These are phyloP conservation scores for Heliamphora exappendiculata DNA, from an alignment of 148 eudicot species.

Conservation along the genomic window DNA sequence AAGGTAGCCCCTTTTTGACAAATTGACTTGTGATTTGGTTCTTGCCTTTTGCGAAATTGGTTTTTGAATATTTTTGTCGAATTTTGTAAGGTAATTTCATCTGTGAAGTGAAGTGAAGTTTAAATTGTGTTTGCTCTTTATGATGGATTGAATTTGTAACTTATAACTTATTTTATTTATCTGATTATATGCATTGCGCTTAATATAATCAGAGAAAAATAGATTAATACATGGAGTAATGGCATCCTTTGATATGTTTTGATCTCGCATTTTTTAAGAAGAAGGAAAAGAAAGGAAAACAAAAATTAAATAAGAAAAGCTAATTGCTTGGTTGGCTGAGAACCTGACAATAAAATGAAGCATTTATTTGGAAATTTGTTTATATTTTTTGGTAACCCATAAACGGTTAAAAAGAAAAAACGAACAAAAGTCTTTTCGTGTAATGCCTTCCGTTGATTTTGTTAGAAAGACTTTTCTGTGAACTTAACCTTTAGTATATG, in stretches of 20 bases:
- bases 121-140: background rate
- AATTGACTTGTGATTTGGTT: background rate
- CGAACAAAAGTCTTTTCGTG: no score
- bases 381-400: no score
- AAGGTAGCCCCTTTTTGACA: constrained; percentile 41
- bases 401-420: no score
- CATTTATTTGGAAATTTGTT: background rate
- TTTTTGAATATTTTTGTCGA: background rate
- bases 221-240: no score
- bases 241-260: background rate
- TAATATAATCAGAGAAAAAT: no score
- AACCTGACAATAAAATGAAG: background rate
- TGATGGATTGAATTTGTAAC: background rate
- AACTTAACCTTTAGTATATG: background rate
- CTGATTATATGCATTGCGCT: background rate
- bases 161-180: background rate
- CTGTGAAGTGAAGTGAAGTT: background rate
- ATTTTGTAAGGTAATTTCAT: background rate
- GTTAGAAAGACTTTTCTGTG: background rate
- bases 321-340: background rate
- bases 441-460: background rate
- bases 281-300: background rate
- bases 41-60: constrained; percentile 1
- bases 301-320: background rate
- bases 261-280: background rate